These are phyloP conservation scores for Poronia punctata DNA, from an alignment of 495 filamentous ascomycete genomes.

Conservation along the genomic window DNA sequence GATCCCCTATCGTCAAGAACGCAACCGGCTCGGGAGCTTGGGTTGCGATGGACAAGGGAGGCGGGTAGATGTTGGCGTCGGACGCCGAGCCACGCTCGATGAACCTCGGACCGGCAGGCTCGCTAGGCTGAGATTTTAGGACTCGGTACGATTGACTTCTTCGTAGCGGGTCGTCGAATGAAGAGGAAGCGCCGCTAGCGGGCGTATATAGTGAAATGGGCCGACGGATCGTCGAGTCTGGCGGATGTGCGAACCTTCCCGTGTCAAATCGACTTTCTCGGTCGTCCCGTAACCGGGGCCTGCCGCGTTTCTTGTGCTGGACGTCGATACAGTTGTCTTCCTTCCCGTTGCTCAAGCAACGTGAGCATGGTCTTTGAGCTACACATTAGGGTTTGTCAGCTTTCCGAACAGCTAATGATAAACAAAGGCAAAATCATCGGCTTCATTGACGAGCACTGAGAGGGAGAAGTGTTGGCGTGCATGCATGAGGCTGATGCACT, in stretches of 20 bases:
- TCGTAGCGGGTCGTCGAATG: conserved; percentile 43
- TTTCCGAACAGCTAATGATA: not conserved
- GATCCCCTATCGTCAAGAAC: conserved; percentile 44
- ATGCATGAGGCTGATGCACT: conserved; percentile 3
- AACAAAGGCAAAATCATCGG: not conserved
- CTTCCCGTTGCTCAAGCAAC: conserved; percentile 55
- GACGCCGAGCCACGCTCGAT: conserved; percentile 35
- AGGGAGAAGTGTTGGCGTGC: not conserved
- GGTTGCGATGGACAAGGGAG: conserved; percentile 37
- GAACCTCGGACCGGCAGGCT: conserved; percentile 38
- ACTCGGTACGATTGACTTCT: conserved; percentile 48
- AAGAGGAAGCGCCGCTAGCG: conserved; percentile 16
- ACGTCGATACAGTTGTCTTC: conserved; percentile 90
- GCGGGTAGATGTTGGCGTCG: conserved; percentile 41
- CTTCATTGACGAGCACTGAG: not conserved
- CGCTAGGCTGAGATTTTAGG: conserved; percentile 51
- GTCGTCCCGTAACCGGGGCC: conserved; percentile 87
- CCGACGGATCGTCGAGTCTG: conserved; percentile 36
- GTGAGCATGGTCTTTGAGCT: conserved; percentile 57
- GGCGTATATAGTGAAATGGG: conserved; percentile 37
- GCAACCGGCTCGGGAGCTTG: conserved; percentile 41
- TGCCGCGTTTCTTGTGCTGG: conserved; percentile 90
- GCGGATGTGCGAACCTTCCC: conserved; percentile 35
- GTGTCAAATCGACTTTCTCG: conserved; percentile 48
- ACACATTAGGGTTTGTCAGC: conserved; percentile 9